Conservation (phyloP, 176 grass and related monocot species). For the Hsuehochloa calcarea region DNA sequence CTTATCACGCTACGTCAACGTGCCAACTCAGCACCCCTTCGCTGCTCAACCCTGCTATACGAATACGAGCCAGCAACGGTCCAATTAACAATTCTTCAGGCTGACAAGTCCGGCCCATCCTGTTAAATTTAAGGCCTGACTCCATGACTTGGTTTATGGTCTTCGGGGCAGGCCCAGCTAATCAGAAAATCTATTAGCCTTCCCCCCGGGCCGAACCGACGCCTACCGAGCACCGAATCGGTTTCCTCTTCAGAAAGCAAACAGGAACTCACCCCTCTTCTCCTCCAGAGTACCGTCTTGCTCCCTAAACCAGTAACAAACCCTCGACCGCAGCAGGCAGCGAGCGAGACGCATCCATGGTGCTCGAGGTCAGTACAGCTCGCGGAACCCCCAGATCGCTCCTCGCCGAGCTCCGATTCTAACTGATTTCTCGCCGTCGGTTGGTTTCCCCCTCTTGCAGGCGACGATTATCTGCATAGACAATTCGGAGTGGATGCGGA, state of each 20-base stretch:
- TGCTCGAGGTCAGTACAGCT: conserved; percentile 67
- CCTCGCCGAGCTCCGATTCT: background rate
- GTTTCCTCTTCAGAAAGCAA: conserved; percentile 10
- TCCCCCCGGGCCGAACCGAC: background rate
- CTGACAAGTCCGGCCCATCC: background rate
- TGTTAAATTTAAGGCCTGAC: background rate
- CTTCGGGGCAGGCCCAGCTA: background rate
- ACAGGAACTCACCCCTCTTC: background rate
- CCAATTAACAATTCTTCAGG: background rate
- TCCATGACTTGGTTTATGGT: background rate
- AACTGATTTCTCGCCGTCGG: background rate
- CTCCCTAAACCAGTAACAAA: conserved; percentile 26
- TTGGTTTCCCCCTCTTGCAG: conserved; percentile 41
- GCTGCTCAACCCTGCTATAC: no score
- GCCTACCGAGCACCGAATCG: background rate
- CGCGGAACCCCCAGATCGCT: background rate
- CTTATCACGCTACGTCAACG: no score
- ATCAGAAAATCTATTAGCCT: background rate
- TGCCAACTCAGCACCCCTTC: no score
- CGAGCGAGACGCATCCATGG: conserved; percentile 55
- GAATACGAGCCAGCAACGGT: background rate
- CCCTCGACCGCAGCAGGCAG: conserved; percentile 15
- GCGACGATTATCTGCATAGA: conserved; percentile 99
- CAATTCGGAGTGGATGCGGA: conserved; percentile 99
- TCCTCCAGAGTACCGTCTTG: conserved; percentile 21